Base-by-base conservation (phyloP, 345 rosid genomes). In the Gossypium rotundifolium region DNA sequence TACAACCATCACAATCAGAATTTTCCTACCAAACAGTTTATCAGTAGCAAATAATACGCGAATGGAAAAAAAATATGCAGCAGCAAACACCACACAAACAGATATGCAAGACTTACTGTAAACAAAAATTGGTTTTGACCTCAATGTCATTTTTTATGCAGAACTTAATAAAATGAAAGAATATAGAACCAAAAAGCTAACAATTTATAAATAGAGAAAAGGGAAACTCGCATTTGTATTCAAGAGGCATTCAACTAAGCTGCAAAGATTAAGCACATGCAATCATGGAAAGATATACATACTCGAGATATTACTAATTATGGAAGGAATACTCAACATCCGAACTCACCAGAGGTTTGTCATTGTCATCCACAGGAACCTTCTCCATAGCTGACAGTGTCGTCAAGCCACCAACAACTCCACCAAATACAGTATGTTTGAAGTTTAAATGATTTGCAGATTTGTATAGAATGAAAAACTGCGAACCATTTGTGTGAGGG, bases 401-500 rank as follows among this genome's bases (percentile, higher is more conserved):
- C 45, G 91, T 83, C 84, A 95, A 77, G 54, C 97, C 98, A 75
- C 98, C 99, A 77, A 93, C 99, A 55, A 93, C 93, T 44, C 88
- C 87, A 33, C 98, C 99, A 82, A 90, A 95, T 61, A 95, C 98
- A 7, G 96, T 95, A 81, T 95, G 98, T 73, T 95, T 95, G 76
- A 81, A 93, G 88, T 95, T 90, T 74, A 95, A 88, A 87, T 95
- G 96, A 79, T 76, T 83, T n/a, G 99, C 99, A 68, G 99, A 95
- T 79, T 95, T 95, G 89, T 95, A 95, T 25, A 95, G 85, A 78
- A 95, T 90, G 85, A 95, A 95, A 82, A 93, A 95, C 81, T 93
- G 97, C 63, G 99, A 95, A 79, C 99, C 98, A 81, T 95, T 95
- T 20, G 97, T 86, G 85, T 91, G 96, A 11, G 98, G 98, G 63